Base-by-base conservation (phyloP, 805 yeast genomes). In the Dipodascopsis tothii region DNA sequence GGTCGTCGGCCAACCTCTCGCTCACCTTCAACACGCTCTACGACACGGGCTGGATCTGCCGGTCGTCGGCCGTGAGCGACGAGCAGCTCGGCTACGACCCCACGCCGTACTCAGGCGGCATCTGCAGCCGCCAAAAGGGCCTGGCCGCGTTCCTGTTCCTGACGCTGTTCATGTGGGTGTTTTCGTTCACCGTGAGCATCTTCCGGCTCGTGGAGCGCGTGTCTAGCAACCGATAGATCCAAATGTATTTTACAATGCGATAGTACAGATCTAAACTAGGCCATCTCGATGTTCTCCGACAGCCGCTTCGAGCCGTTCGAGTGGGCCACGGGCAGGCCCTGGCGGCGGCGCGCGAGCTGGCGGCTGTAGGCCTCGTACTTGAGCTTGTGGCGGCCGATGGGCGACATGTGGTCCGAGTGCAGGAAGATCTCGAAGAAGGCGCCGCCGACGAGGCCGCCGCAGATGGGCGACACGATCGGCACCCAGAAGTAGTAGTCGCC, bases 1-100 rank as follows among this genome's bases (percentile, higher is more conserved):
- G 88, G 58, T 79, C 87, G 14, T 76, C 94, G 36, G 96, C 96
- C 1, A 88, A 87, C 60, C 64, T 90, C 43, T 78, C 96, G 3
- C 69, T 90, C 30, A 77, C 96, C 2, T 87, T 87, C 66, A 81
- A 86, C 60, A 80, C 95, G 0, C 67, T 88, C 40, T 83, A 69
- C 59, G 96, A 86, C 59, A 70, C 71, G 35, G 72, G 78, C 55
- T 90, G 96, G 96, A 90, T 84, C 5, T 88, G 90, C 56, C 55
- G 47, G 16, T 33, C 52, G 35, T 23, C 30, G 14, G 11, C 30
- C 14, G 14, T 25, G 14, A 9, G 14, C 11, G 9, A 53, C 2
- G 50, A 52, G 40, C 52, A 56, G 33, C 69, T 69, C 14, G 30
- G 30, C 14, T 9, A 9, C 11, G 30, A 25, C 14, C 30, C 30